These are phyloP conservation scores for Anthostomella pinea DNA, from an alignment of 2,329 filamentous ascomycete species.

Conservation along the genomic window DNA sequence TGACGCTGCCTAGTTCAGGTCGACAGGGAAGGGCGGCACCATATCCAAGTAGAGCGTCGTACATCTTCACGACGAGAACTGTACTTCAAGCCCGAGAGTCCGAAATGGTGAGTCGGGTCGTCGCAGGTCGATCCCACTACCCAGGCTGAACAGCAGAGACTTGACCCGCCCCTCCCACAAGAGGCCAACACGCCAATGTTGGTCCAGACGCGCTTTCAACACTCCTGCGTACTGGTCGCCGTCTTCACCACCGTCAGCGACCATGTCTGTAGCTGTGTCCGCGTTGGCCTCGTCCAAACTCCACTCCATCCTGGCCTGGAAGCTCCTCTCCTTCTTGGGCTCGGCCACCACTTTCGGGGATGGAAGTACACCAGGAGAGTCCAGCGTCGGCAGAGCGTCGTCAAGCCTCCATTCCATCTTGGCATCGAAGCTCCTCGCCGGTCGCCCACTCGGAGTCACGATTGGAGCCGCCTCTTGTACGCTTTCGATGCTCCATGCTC, in stretches of 20 bases:
- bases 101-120: slow-evolving; percentile 74
- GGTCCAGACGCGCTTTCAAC: slow-evolving; percentile 84
- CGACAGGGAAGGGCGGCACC: not conserved
- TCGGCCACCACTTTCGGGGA: slow-evolving; percentile 7
- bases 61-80: slow-evolving; percentile 70
- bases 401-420: slow-evolving; percentile 46
- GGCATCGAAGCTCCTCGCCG: slow-evolving; percentile 47
- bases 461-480: slow-evolving; percentile 27
- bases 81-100: slow-evolving; percentile 73
- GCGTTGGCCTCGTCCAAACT: slow-evolving; percentile 23
- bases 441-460: slow-evolving; percentile 20
- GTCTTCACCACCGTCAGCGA: slow-evolving; percentile 10
- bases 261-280: not conserved
- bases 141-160: slow-evolving; percentile 87
- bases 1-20: too few relatives aligned
- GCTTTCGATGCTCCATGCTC: slow-evolving; percentile 37
- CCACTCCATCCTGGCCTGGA: slow-evolving; percentile 54
- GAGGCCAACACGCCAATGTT: slow-evolving; percentile 80
- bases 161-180: slow-evolving; percentile 93
- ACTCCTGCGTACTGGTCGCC: slow-evolving; percentile 77
- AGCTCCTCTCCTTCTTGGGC: slow-evolving; percentile 41
- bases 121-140: slow-evolving; percentile 78
- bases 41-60: not conserved
- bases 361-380: slow-evolving; percentile 10
- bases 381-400: slow-evolving; percentile 2